These are phyloP conservation scores for Talaromyces islandicus DNA, from an alignment of 2,329 filamentous ascomycete genomes.

Conservation along the genomic window DNA sequence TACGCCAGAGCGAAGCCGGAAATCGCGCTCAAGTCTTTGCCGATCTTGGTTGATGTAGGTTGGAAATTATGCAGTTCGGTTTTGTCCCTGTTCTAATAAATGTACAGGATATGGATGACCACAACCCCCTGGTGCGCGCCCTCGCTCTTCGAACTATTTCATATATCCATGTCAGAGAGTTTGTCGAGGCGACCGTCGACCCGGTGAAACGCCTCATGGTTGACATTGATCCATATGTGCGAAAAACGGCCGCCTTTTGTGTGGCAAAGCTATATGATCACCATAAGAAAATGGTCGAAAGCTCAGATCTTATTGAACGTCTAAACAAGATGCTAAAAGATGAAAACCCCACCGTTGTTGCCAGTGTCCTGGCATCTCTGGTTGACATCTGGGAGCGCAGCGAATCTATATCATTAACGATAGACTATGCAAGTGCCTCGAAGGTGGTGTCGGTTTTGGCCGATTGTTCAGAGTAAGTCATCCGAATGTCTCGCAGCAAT, in stretches of 20 bases:
- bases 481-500: background rate
- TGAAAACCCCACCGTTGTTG: conserved; percentile 95
- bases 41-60: conserved; percentile 70
- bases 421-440: conserved; percentile 94
- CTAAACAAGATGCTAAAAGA: conserved; percentile 86
- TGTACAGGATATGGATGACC: conserved; percentile 80
- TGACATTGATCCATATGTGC: conserved; percentile 89
- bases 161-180: conserved; percentile 94
- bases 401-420: conserved; percentile 94
- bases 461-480: conserved; percentile 85
- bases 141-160: conserved; percentile 92
- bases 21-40: conserved; percentile 85
- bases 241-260: conserved; percentile 93
- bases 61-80: background rate
- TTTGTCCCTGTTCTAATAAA: background rate
- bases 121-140: conserved; percentile 85
- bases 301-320: conserved; percentile 83
- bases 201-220: conserved; percentile 76
- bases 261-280: conserved; percentile 98
- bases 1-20: conserved; percentile 93
- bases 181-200: conserved; percentile 82
- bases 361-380: conserved; percentile 80
- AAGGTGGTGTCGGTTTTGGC: conserved; percentile 96
- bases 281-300: conserved; percentile 82
- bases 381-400: conserved; percentile 99